Percentiles rank a stretch among this genome's conserved stretches.
These are phyloP conservation scores for Fusarium robinianum DNA, from an alignment of 2,329 filamentous ascomycete genomes.

Conservation along the genomic window DNA sequence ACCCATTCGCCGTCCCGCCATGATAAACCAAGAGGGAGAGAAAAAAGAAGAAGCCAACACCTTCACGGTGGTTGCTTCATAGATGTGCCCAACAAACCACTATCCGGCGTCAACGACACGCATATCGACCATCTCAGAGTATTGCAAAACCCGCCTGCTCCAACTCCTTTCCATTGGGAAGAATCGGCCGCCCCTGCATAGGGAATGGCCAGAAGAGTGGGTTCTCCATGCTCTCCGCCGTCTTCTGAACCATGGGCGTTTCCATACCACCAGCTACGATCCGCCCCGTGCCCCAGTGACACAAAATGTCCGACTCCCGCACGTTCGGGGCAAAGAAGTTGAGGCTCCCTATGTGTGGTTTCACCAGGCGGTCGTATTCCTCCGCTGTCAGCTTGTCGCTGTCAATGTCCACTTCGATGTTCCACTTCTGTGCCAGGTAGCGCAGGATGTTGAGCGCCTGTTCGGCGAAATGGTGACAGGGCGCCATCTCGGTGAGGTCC, in stretches of 20 bases:
- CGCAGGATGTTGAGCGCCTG: conserved; percentile 64
- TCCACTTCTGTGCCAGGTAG: conserved; percentile 63
- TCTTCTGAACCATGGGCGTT: conserved; percentile 25
- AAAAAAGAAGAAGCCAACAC: neutral
- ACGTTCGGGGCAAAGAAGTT: conserved; percentile 63
- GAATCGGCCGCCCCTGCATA: conserved; percentile 61
- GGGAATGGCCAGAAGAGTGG: conserved; percentile 66
- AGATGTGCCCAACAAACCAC: neutral
- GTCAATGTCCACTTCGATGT: conserved; percentile 55
- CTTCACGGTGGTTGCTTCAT: neutral
- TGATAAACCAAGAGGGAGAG: no score
- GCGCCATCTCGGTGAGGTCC: conserved; percentile 64
- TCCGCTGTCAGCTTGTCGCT: conserved; percentile 37
- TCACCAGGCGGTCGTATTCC: conserved; percentile 49
- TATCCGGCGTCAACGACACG: neutral
- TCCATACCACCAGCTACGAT: conserved; percentile 19
- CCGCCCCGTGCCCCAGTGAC: conserved; percentile 47
- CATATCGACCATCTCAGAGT: conserved; percentile 18
- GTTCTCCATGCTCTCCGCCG: conserved; percentile 52
- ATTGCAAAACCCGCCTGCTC: conserved; percentile 57
- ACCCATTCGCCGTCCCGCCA: neutral
- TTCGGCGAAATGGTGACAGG: conserved; percentile 64
- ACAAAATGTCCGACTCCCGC: conserved; percentile 52
- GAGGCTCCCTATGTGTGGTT: conserved; percentile 55
- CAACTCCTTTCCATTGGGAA: conserved; percentile 53